Evolutionary conservation across 352 stramenopile genomes (phyloP).

Genomic region (Globisporangium yorkense): DNA sequence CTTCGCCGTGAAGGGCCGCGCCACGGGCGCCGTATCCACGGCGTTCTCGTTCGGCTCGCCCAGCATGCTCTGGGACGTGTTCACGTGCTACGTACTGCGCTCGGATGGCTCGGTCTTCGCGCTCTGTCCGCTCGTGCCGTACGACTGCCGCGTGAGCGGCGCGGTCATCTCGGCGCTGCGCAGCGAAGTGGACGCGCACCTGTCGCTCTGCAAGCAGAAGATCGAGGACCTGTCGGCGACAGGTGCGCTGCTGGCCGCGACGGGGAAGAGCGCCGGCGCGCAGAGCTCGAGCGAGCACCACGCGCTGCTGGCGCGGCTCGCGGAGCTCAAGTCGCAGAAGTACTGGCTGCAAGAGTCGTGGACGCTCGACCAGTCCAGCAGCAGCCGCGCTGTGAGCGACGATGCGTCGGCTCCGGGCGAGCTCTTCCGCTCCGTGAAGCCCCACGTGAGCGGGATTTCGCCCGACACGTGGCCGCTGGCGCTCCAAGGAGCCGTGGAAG

Average conservation of each 20-base stretch:
- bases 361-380: conserved; percentile 12
- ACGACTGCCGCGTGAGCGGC: conserved; percentile 38
- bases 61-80: conserved; percentile 58
- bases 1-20: conserved; percentile 28
- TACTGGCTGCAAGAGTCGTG: conserved; percentile 78
- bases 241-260: background rate
- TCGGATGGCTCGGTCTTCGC: conserved; percentile 67
- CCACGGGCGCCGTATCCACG: conserved; percentile 27
- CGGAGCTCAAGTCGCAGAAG: conserved; percentile 77
- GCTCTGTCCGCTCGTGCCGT: conserved; percentile 66
- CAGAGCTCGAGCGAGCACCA: conserved; percentile 7
- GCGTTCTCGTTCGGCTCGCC: conserved; percentile 55
- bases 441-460: conserved; percentile 68
- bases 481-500: conserved; percentile 59
- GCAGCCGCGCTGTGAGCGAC: conserved; percentile 4
- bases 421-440: conserved; percentile 35
- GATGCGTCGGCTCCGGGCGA: conserved; percentile 9
- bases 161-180: conserved; percentile 42
- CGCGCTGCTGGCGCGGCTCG: conserved; percentile 29
- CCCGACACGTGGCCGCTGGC: conserved; percentile 68
- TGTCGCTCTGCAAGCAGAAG: conserved; percentile 47
- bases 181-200: conserved; percentile 55
- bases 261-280: background rate
- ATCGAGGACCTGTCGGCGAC: conserved; percentile 14
- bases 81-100: conserved; percentile 70